Evolutionary conservation across 2,329 filamentous ascomycete species (phyloP).

Genomic region (Ceratocystis huliohia): DNA sequence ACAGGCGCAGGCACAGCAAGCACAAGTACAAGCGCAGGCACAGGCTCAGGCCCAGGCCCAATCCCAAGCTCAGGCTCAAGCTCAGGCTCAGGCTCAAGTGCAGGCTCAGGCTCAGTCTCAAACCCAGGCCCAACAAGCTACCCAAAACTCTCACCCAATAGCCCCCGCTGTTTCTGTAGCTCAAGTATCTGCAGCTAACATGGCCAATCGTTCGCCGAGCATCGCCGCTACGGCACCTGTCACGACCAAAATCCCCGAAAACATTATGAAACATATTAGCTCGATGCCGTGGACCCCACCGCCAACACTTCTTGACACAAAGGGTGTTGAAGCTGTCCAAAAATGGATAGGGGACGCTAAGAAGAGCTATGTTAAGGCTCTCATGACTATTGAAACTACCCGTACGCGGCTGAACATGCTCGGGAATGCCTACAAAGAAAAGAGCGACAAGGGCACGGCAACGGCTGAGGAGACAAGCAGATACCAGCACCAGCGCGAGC

Average conservation of each 20-base stretch:
- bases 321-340: conserved; percentile 31
- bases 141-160: conserved; percentile 17
- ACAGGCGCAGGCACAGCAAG: conserved; percentile 22
- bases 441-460: conserved; percentile 33
- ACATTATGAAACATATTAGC: conserved; percentile 37
- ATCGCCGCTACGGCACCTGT: conserved; percentile 24
- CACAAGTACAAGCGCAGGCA: conserved; percentile 22
- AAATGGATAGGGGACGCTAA: conserved; percentile 40
- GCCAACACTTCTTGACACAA: conserved; percentile 32
- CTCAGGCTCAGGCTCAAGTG: conserved; percentile 22
- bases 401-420: conserved; percentile 32
- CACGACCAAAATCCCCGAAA: conserved; percentile 31
- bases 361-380: conserved; percentile 35
- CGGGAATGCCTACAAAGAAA: conserved; percentile 34
- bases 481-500: conserved; percentile 34
- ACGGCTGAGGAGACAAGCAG: conserved; percentile 38
- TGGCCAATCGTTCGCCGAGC: conserved; percentile 21
- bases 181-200: conserved; percentile 22
- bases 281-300: conserved; percentile 38
- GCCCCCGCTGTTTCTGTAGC: conserved; percentile 19
- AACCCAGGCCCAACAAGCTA: conserved; percentile 12
- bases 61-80: conserved; percentile 23
- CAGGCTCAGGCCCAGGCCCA: conserved; percentile 24
- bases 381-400: conserved; percentile 39
- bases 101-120: conserved; percentile 22